Evolutionary conservation across 2,329 filamentous ascomycete genomes (phyloP).

Genomic region (Ascochyta lentis): DNA sequence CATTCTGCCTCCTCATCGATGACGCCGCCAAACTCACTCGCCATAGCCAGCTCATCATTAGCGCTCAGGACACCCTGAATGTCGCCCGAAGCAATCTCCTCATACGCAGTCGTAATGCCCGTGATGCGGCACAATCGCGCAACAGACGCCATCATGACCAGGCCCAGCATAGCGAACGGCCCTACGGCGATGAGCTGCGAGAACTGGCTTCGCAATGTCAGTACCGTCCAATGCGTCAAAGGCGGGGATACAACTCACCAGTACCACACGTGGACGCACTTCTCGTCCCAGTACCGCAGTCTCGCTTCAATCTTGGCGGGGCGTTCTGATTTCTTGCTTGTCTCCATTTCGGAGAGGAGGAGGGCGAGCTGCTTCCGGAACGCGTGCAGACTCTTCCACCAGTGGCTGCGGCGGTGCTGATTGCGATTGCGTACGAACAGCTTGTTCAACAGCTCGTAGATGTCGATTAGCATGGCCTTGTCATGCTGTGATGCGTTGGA

Average conservation of each 20-base stretch:
- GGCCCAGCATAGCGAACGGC: slow-evolving; percentile 54
- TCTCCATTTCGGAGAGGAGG: slow-evolving; percentile 53
- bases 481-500: slow-evolving; percentile 31
- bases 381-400: slow-evolving; percentile 78
- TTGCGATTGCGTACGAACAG: slow-evolving; percentile 87
- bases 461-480: slow-evolving; percentile 43
- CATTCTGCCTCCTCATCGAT: slow-evolving; percentile 40
- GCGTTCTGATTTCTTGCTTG: slow-evolving; percentile 26
- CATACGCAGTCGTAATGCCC: slow-evolving; percentile 51
- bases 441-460: slow-evolving; percentile 68
- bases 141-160: slow-evolving; percentile 53
- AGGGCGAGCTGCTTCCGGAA: slow-evolving; percentile 71
- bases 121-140: slow-evolving; percentile 50
- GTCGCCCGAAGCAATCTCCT: slow-evolving; percentile 52
- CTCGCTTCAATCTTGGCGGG: slow-evolving; percentile 37
- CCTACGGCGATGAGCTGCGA: slow-evolving; percentile 54
- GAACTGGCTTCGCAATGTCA: slow-evolving; percentile 45
- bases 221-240: background rate
- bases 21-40: slow-evolving; percentile 38
- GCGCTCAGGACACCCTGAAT: slow-evolving; percentile 51
- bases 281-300: slow-evolving; percentile 50
- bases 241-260: slow-evolving; percentile 33
- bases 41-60: slow-evolving; percentile 52
- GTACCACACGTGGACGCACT: slow-evolving; percentile 46
- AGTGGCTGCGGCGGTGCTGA: slow-evolving; percentile 81